These are phyloP conservation scores for Physcomitrellopsis africana DNA, from an alignment of 225 moss, liverwort and hornwort species.

Conservation along the genomic window DNA sequence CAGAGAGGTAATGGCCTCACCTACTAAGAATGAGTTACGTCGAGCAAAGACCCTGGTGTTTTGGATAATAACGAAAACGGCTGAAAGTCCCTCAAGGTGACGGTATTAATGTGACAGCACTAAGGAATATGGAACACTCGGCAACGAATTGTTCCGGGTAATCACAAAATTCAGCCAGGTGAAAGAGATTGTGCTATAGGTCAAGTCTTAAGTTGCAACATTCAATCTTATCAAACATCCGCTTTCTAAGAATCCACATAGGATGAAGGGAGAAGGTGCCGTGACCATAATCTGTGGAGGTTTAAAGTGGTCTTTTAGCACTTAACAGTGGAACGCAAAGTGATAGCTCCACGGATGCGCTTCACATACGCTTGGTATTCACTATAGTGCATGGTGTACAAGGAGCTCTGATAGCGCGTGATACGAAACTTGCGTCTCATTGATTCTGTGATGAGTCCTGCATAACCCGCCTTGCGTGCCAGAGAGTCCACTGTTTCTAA, in stretches of 20 bases:
- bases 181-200: constrained; percentile 24
- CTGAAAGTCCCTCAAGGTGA: constrained; percentile 26
- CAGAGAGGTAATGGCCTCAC: constrained; percentile 45
- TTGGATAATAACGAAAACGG: constrained; percentile 8
- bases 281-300: constrained; percentile 24
- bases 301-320: constrained; percentile 58
- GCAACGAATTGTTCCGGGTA: constrained; percentile 40
- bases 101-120: constrained; percentile 25
- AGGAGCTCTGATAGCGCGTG: constrained; percentile 96
- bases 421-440: constrained; percentile 94
- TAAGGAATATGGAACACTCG: constrained; percentile 48
- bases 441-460: constrained; percentile 84
- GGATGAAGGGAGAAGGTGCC: constrained; percentile 26
- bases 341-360: constrained; percentile 79
- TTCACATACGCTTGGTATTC: constrained; percentile 94
- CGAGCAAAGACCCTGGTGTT: constrained; percentile 58
- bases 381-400: constrained; percentile 96
- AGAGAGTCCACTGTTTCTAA: constrained; percentile 92
- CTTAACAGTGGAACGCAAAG: constrained; percentile 76
- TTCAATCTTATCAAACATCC: constrained; percentile 16
- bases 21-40: constrained; percentile 62
- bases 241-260: constrained; percentile 26
- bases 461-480: constrained; percentile 92
- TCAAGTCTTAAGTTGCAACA: constrained; percentile 32
- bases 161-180: constrained; percentile 40